Conservation (phyloP, 2,329 filamentous ascomycete species). For the Rhynchosporium graminicola region DNA sequence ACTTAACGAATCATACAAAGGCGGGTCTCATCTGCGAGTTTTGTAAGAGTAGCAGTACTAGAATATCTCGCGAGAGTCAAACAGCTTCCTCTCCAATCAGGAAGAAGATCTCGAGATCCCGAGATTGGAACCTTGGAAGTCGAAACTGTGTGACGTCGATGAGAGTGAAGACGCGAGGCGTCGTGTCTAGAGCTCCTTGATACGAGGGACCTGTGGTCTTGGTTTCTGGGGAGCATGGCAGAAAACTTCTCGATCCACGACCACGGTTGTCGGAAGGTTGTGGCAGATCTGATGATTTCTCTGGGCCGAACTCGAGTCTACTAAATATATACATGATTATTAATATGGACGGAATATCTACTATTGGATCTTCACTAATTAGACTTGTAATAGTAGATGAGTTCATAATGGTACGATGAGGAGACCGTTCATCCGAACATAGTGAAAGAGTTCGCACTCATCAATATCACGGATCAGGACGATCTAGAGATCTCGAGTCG, state of each 20-base stretch:
- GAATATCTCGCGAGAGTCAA: too few species aligned
- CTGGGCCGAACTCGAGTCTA: neutral
- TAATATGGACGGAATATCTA: neutral
- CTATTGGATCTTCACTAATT: neutral
- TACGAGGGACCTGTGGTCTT: neutral
- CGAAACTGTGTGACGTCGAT: too few species aligned
- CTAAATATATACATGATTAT: neutral
- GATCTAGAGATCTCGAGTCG: conserved; percentile 17
- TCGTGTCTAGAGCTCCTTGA: too few species aligned
- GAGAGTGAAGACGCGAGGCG: too few species aligned
- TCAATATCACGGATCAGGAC: conserved; percentile 19
- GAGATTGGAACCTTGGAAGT: too few species aligned
- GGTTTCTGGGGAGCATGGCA: neutral
- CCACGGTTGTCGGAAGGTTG: neutral
- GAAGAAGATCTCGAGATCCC: too few species aligned
- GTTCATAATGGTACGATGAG: too few species aligned
- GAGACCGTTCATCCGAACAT: neutral
- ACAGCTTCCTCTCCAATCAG: too few species aligned
- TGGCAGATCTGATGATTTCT: neutral
- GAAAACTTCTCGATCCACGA: neutral
- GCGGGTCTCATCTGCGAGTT: too few species aligned
- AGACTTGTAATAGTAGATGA: neutral
- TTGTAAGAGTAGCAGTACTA: too few species aligned
- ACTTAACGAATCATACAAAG: too few species aligned
- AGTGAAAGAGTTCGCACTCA: conserved; percentile 19